Conservation (phyloP, 495 filamentous ascomycete genomes). For the Bathelium albidoporum region DNA sequence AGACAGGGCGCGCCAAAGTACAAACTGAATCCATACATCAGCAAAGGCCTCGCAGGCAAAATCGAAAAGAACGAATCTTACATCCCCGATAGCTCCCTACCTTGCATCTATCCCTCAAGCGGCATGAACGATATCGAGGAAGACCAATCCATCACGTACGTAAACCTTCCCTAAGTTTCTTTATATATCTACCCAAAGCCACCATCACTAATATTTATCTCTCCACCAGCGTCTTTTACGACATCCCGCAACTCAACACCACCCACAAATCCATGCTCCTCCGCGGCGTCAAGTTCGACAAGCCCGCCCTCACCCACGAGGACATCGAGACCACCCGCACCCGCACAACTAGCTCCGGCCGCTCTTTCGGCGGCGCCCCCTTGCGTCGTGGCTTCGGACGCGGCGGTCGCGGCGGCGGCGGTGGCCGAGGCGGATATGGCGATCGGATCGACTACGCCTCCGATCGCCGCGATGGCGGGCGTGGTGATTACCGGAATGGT, state of each 20-base stretch:
- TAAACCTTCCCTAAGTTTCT: constrained; percentile 12
- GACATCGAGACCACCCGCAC: constrained; percentile 62
- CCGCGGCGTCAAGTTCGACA: constrained; percentile 62
- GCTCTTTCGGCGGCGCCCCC: constrained; percentile 53
- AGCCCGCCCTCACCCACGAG: constrained; percentile 55
- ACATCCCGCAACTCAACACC: constrained; percentile 59
- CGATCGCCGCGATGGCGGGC: not conserved
- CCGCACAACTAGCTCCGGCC: constrained; percentile 49
- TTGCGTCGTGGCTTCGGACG: constrained; percentile 20
- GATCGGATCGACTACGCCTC: constrained; percentile 14
- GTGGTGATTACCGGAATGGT: constrained; percentile 7
- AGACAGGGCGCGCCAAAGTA: constrained; percentile 56
- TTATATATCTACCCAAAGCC: not conserved
- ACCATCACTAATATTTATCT: constrained; percentile 26
- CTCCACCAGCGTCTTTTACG: constrained; percentile 62
- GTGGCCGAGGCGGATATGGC: constrained; percentile 17
- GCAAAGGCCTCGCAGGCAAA: constrained; percentile 66
- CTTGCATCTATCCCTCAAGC: constrained; percentile 52
- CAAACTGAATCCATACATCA: constrained; percentile 60
- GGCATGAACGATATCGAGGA: constrained; percentile 68
- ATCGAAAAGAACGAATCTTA: constrained; percentile 73
- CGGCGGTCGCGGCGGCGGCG: constrained; percentile 16
- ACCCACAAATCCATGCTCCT: constrained; percentile 92
- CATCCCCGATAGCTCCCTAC: constrained; percentile 60
- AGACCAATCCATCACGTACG: constrained; percentile 73